Evolutionary conservation across 192 early-diverging fungal genomes (phyloP).

Genomic region (Entomortierella lignicola): DNA sequence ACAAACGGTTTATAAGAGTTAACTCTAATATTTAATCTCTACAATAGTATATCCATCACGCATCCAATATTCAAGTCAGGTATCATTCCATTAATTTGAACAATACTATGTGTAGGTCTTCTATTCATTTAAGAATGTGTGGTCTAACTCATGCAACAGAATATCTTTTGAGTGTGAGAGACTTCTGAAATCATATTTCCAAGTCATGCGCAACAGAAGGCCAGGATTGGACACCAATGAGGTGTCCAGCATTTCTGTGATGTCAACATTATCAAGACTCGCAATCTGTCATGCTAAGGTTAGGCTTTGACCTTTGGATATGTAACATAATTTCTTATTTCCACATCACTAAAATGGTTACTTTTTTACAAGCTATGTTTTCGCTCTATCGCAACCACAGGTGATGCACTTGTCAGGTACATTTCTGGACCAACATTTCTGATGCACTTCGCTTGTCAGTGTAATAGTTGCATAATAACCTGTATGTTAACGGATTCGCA

Average conservation of each 20-base stretch:
- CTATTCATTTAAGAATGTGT: too few relatives aligned
- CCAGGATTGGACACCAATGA: constrained; percentile 11
- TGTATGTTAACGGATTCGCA: neutral
- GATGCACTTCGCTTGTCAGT: too few relatives aligned
- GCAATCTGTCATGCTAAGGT: constrained; percentile 46
- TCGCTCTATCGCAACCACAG: constrained; percentile 9
- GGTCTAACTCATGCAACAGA: constrained; percentile 5
- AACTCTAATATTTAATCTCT: neutral
- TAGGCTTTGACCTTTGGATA: neutral
- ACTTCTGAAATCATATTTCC: constrained; percentile 26
- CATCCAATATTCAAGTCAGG: constrained; percentile 36
- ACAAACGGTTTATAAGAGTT: too few relatives aligned
- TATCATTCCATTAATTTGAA: too few relatives aligned
- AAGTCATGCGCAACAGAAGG: constrained; percentile 29
- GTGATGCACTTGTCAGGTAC: constrained; percentile 48
- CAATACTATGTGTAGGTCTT: too few relatives aligned
- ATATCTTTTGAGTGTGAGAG: constrained; percentile 20
- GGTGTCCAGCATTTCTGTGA: constrained; percentile 16
- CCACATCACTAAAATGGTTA: neutral
- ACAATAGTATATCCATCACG: constrained; percentile 21
- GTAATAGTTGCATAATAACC: neutral
- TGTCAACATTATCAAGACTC: constrained; percentile 35
- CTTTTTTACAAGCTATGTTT: constrained; percentile 17
- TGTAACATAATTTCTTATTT: neutral
- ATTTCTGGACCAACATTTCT: neutral